These are phyloP conservation scores for Candida andamanensis DNA, from an alignment of 805 yeast species.

Conservation along the genomic window DNA sequence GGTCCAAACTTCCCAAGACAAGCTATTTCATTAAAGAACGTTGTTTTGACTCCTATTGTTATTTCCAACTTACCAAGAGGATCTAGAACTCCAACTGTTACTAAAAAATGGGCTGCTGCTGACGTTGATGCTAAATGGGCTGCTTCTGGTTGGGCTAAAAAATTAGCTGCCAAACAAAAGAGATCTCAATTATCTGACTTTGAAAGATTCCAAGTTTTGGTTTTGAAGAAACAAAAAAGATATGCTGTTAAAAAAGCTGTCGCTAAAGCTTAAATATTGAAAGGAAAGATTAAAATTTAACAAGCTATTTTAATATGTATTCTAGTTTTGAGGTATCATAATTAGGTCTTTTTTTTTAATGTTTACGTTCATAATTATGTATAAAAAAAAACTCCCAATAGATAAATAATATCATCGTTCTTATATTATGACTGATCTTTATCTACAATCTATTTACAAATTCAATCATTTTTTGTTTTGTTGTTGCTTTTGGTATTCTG, in stretches of 20 bases:
- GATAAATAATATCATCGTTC: conserved; percentile 12
- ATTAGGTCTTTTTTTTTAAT: conserved; percentile 24
- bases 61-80: conserved; percentile 89
- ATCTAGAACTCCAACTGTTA: conserved; percentile 76
- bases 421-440: neutral
- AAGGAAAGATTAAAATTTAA: conserved; percentile 11
- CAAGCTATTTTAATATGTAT: conserved; percentile 18
- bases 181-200: conserved; percentile 93
- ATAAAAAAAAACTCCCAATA: conserved; percentile 13
- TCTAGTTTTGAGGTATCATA: conserved; percentile 21
- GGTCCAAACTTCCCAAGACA: conserved; percentile 97
- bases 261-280: conserved; percentile 76
- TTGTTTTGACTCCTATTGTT: conserved; percentile 89
- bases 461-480: conserved; percentile 16
- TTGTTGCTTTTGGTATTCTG: conserved; percentile 52
- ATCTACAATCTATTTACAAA: conserved; percentile 1
- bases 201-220: conserved; percentile 99
- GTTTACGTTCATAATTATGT: conserved; percentile 21
- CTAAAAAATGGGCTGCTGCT: conserved; percentile 92
- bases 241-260: conserved; percentile 92
- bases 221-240: conserved; percentile 96
- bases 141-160: conserved; percentile 94
- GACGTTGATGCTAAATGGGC: conserved; percentile 89
- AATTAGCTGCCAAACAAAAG: conserved; percentile 90
- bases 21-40: conserved; percentile 80